Conservation (phyloP, 1,139 yeast species). For the Hyphopichia burtonii region DNA sequence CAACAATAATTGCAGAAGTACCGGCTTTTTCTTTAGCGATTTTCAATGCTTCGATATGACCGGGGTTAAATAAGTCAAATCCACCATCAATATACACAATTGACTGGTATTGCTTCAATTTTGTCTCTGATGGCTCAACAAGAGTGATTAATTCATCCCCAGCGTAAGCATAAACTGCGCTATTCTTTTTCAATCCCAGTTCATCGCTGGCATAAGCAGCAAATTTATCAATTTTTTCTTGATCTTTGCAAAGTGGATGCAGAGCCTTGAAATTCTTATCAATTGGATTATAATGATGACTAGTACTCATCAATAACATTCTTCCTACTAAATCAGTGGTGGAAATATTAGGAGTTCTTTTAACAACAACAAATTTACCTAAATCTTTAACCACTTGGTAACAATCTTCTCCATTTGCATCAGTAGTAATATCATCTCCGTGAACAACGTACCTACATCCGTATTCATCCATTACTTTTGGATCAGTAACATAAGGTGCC, state of each 20-base stretch:
- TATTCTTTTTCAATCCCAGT: constrained; percentile 61
- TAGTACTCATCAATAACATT: constrained; percentile 62
- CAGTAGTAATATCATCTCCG: constrained; percentile 97
- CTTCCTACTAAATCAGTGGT: constrained; percentile 96
- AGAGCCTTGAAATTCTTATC: constrained; percentile 17
- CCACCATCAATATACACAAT: constrained; percentile 76
- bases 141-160: constrained; percentile 27
- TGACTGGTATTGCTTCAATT: constrained; percentile 22
- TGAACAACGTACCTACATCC: constrained; percentile 89
- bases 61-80: constrained; percentile 91
- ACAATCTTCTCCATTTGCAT: constrained; percentile 92
- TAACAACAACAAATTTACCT: constrained; percentile 86
- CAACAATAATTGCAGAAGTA: constrained; percentile 58
- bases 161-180: constrained; percentile 55
- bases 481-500: constrained; percentile 97
- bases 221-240: constrained; percentile 38
- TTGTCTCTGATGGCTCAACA: constrained; percentile 31
- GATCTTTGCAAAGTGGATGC: constrained; percentile 33
- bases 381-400: constrained; percentile 79
- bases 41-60: constrained; percentile 74
- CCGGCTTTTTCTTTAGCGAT: constrained; percentile 35
- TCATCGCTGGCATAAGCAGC: constrained; percentile 61
- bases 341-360: constrained; percentile 89
- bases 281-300: constrained; percentile 53
- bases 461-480: constrained; percentile 69